Conservation (phyloP, 768 basidiomycete species). For the Candolleomyces eurysporus region DNA sequence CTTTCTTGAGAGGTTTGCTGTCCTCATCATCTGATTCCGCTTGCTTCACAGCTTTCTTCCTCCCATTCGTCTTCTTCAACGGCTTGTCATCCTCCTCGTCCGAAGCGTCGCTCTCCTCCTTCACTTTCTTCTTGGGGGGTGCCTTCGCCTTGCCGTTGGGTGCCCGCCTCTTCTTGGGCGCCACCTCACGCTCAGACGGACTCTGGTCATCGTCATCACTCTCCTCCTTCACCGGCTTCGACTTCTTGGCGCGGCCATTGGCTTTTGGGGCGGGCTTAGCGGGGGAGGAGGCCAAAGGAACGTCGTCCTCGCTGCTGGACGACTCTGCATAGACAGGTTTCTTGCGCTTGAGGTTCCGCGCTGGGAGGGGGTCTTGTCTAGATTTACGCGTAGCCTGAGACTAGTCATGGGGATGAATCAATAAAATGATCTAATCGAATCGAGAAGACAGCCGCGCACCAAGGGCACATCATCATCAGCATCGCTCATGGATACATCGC, state of each 20-base stretch:
- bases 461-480: constrained; percentile 72
- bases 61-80: constrained; percentile 33
- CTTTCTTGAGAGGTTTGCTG: constrained; percentile 43
- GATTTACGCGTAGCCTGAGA: constrained; percentile 51
- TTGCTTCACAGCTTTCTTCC: constrained; percentile 53
- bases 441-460: constrained; percentile 39
- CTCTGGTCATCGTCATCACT: constrained; percentile 38
- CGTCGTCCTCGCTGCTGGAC: constrained; percentile 72
- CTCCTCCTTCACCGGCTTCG: constrained; percentile 23
- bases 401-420: constrained; percentile 30
- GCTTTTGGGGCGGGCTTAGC: constrained; percentile 39
- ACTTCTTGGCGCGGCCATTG: constrained; percentile 38
- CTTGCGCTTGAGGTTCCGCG: constrained; percentile 57
- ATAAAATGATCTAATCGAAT: constrained; percentile 9
- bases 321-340: constrained; percentile 51
- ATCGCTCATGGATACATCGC: constrained; percentile 49
- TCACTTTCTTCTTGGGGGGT: constrained; percentile 66
- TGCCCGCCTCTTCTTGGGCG: constrained; percentile 45
- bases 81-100: constrained; percentile 36
- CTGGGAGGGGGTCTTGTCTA: constrained; percentile 35
- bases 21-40: constrained; percentile 46
- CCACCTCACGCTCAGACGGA: constrained; percentile 15
- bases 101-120: constrained; percentile 40
- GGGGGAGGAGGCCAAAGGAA: constrained; percentile 71
- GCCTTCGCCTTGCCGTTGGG: constrained; percentile 46